phyloP scores from a whole-genome alignment of 257 asterid species.

The Verbascum thapsus region DNA sequence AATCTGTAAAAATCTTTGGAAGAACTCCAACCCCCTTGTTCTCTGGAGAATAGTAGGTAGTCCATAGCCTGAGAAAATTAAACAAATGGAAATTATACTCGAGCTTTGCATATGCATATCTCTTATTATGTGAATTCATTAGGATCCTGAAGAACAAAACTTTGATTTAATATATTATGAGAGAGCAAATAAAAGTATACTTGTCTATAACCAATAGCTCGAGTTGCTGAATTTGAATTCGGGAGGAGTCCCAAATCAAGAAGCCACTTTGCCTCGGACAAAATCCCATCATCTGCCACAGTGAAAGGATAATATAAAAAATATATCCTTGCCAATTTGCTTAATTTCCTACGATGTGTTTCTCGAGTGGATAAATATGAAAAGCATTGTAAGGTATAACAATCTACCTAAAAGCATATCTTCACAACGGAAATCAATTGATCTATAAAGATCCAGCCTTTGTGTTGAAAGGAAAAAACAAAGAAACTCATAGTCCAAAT shows the following conservation, averaged over 20 bases:
- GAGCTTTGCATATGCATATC: conserved; percentile 6
- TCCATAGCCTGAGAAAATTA: conserved; percentile 74
- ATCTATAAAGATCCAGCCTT: conserved; percentile 80
- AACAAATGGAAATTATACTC: conserved; percentile 13
- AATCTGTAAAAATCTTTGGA: conserved; percentile 58
- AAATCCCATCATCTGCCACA: conserved; percentile 65
- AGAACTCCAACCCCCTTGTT: conserved; percentile 70
- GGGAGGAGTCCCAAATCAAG: conserved; percentile 90
- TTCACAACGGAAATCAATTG: conserved; percentile 94
- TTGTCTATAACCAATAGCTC: conserved; percentile 97
- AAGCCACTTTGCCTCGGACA: conserved; percentile 89
- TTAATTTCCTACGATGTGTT: conserved; percentile 18
- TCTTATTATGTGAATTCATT: conserved; percentile 3
- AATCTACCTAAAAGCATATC: conserved; percentile 83
- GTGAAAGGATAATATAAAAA: conserved; percentile 16
- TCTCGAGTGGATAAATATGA: not conserved
- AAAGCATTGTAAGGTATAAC: conserved; percentile 18
- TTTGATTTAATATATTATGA: conserved; percentile 9
- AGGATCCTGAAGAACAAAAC: conserved; percentile 23
- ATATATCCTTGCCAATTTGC: not conserved
- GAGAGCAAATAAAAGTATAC: conserved; percentile 45
- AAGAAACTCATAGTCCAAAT: conserved; percentile 81
- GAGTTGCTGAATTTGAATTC: conserved; percentile 83
- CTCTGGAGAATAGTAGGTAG: conserved; percentile 69
- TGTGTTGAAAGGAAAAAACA: conserved; percentile 88